Evolutionary conservation across 2,329 filamentous ascomycete species (phyloP).

Genomic region (Madurella fahalii): DNA sequence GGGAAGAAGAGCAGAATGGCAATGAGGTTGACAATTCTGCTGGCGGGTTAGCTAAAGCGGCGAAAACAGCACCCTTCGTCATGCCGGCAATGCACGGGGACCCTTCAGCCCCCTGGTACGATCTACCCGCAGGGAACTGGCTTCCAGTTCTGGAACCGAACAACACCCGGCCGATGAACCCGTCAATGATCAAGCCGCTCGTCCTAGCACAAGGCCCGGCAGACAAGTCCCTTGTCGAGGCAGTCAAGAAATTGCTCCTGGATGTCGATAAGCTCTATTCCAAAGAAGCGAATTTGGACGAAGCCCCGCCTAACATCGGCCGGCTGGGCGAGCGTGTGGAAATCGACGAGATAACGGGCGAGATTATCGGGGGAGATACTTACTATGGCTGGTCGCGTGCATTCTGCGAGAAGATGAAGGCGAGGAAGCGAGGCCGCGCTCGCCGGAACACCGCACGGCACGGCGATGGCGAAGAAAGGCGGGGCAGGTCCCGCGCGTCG

Average conservation of each 20-base stretch:
- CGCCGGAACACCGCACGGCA: background rate
- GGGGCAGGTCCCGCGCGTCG: constrained; percentile 18
- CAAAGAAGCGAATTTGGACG: constrained; percentile 45
- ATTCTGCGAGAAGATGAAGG: constrained; percentile 80
- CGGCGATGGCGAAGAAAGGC: constrained; percentile 25
- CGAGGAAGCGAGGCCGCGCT: constrained; percentile 31
- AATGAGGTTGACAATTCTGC: constrained; percentile 18
- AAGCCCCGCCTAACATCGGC: constrained; percentile 60
- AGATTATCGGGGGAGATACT: constrained; percentile 62
- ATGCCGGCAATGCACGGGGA: constrained; percentile 78
- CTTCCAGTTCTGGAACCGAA: constrained; percentile 74
- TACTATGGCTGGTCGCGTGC: constrained; percentile 84
- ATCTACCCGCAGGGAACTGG: constrained; percentile 77
- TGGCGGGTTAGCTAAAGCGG: constrained; percentile 33
- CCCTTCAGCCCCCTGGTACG: constrained; percentile 67
- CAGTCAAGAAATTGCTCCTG: constrained; percentile 66
- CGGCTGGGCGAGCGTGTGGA: constrained; percentile 68
- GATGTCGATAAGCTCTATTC: constrained; percentile 67
- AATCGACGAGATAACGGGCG: constrained; percentile 62
- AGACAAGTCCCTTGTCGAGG: constrained; percentile 59
- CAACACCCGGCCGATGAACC: constrained; percentile 68
- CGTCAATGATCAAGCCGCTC: constrained; percentile 65
- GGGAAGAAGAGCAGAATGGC: constrained; percentile 5
- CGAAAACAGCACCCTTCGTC: constrained; percentile 60
- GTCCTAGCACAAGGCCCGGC: constrained; percentile 66